phyloP scores from a whole-genome alignment of 495 filamentous ascomycete species.

The Penicillium paxilli region DNA sequence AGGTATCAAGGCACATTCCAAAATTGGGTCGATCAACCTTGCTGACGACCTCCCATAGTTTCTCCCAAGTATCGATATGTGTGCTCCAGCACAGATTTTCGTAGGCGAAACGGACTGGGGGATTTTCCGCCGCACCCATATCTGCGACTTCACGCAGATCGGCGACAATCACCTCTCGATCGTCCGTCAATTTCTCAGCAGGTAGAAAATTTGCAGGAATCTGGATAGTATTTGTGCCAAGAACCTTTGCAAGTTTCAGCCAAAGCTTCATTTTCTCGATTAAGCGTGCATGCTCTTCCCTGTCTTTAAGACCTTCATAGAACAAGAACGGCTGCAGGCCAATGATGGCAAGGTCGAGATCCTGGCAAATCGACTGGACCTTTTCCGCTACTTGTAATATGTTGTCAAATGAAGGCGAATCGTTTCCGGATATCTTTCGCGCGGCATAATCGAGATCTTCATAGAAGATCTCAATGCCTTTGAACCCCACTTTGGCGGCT shows the following conservation, averaged over 20 bases:
- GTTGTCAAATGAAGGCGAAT: slow-evolving; percentile 28
- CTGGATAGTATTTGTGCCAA: slow-evolving; percentile 63
- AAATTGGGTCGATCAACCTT: slow-evolving; percentile 67
- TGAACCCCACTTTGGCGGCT: slow-evolving; percentile 59
- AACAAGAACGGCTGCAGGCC: slow-evolving; percentile 70
- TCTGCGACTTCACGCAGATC: slow-evolving; percentile 55
- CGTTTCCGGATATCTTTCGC: slow-evolving; percentile 24
- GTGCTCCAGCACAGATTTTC: slow-evolving; percentile 70
- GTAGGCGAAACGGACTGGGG: slow-evolving; percentile 64
- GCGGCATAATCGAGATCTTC: slow-evolving; percentile 64
- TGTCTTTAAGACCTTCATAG: slow-evolving; percentile 67
- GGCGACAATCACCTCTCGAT: slow-evolving; percentile 57
- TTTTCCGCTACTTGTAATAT: slow-evolving; percentile 56
- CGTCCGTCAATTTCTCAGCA: slow-evolving; percentile 48
- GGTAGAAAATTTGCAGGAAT: slow-evolving; percentile 67
- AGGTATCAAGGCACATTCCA: slow-evolving; percentile 73
- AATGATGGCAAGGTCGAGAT: slow-evolving; percentile 35
- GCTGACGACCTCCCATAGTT: slow-evolving; percentile 61
- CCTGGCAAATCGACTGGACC: slow-evolving; percentile 17
- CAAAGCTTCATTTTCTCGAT: slow-evolving; percentile 62
- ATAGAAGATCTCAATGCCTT: slow-evolving; percentile 70
- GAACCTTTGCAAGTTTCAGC: slow-evolving; percentile 59
- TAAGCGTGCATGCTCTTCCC: slow-evolving; percentile 49
- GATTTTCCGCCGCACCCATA: slow-evolving; percentile 27
- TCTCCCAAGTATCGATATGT: slow-evolving; percentile 63